A percentile compares a stretch with the other conserved stretches of the same genome.
Evolutionary conservation across 2,329 filamentous ascomycete genomes (phyloP).

Genomic region (Fusarium euwallaceae): DNA sequence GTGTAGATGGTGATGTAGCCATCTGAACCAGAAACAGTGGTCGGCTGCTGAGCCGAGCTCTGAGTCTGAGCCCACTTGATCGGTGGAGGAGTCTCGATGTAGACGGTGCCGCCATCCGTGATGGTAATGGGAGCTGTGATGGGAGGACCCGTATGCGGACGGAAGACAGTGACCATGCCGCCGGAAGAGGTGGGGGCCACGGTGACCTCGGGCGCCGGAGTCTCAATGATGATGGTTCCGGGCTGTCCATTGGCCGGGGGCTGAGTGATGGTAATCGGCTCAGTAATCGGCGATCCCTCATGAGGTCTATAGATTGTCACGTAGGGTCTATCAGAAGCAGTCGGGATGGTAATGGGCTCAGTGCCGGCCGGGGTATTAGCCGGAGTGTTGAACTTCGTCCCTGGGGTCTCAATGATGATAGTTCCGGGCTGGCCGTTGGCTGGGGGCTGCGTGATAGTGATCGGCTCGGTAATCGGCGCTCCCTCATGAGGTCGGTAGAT

Average conservation of each 20-base stretch:
- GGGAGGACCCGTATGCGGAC: slow-evolving; percentile 19
- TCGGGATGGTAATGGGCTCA: neutral
- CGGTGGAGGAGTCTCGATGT: slow-evolving; percentile 16
- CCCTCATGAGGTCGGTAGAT: slow-evolving; percentile 32
- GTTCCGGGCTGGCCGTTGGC: slow-evolving; percentile 34
- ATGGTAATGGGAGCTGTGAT: slow-evolving; percentile 33
- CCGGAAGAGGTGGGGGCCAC: slow-evolving; percentile 19
- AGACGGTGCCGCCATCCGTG: slow-evolving; percentile 27
- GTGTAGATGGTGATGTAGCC: slow-evolving; percentile 30
- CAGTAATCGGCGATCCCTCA: neutral
- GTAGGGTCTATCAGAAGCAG: neutral
- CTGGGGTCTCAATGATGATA: slow-evolving; percentile 31
- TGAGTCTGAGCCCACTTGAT: neutral
- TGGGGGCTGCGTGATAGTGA: slow-evolving; percentile 32
- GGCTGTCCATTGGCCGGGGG: neutral
- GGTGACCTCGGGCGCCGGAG: slow-evolving; percentile 26
- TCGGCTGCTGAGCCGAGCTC: neutral
- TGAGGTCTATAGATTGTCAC: slow-evolving; percentile 2
- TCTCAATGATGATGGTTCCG: slow-evolving; percentile 26
- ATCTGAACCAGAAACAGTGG: slow-evolving; percentile 23
- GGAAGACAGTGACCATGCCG: slow-evolving; percentile 26
- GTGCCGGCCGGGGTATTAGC: neutral
- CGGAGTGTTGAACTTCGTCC: slow-evolving; percentile 1
- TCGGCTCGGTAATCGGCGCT: slow-evolving; percentile 27
- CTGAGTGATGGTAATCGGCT: slow-evolving; percentile 2